phyloP scores from a whole-genome alignment of 1,139 yeast species.

The Pichia norvegensis region DNA sequence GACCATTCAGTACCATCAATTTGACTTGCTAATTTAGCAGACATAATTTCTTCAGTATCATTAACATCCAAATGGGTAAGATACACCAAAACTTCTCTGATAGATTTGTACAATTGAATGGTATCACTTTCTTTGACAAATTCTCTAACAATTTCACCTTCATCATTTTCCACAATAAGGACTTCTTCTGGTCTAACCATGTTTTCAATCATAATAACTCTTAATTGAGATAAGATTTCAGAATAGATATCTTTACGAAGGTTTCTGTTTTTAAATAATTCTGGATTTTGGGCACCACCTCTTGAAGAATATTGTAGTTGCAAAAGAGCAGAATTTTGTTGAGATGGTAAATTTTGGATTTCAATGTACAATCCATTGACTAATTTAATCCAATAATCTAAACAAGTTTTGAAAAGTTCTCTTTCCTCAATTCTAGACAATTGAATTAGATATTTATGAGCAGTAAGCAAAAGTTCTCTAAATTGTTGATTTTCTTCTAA shows the following conservation, averaged over 20 bases:
- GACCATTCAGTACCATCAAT: constrained; percentile 98
- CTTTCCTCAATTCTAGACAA: constrained; percentile 90
- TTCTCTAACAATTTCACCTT: constrained; percentile 97
- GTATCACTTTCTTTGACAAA: constrained; percentile 96
- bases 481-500: constrained; percentile 58
- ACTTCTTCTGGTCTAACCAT: constrained; percentile 99
- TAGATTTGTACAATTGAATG: constrained; percentile 85
- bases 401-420: constrained; percentile 87
- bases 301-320: constrained; percentile 57
- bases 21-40: constrained; percentile 81
- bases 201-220: constrained; percentile 87
- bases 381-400: constrained; percentile 88
- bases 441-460: constrained; percentile 76
- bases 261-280: constrained; percentile 63
- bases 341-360: constrained; percentile 69
- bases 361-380: constrained; percentile 78
- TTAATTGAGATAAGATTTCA: constrained; percentile 65
- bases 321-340: constrained; percentile 66
- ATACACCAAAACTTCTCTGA: constrained; percentile 92
- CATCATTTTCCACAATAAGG: constrained; percentile 92
- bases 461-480: constrained; percentile 50
- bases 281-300: constrained; percentile 87
- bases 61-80: constrained; percentile 91
- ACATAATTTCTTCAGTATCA: constrained; percentile 92
- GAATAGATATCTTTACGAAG: constrained; percentile 80